Evolutionary conservation across 495 filamentous ascomycete species (phyloP), one percentile per base, ranked within the genome.

Genomic region (Filosporella fistucella): DNA sequence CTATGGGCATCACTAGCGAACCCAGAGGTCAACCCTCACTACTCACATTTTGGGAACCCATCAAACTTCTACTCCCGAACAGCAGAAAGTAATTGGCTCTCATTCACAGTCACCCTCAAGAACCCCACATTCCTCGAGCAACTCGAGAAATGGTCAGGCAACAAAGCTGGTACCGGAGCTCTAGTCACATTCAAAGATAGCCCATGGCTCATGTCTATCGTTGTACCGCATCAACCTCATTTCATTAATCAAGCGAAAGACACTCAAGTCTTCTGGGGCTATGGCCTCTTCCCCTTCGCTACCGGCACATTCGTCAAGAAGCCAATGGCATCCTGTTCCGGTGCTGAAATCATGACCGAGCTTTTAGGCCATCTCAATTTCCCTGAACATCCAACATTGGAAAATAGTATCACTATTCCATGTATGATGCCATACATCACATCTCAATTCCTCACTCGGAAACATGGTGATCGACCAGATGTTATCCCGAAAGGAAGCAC

Each of bases 101-200:
- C 63, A 3, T 70, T 71, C 57, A 71, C 68, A 1, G 56, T 66
- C 9, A 71, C 68, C 1, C 56, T 69, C 36, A 57, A 54, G n/a
- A 22, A 47, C 38, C 28, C 55, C 10, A 55, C 57, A 3, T 67
- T 72, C 42, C 40, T 66, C n/a, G 11, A 42, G 4, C 42, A 43
- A 11, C 57, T 64, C 41, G 47, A 57, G 13, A 52, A 56, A 3
- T 51, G 63, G 50, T 63, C 61, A 1, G 53, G 49, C 28, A 61
- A 67, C 43, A 51, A 58, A 34, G 52, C 65, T 8, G 68, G 64
- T 13, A 61, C 62, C 13, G 58, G 61, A 1, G 52, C 63, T 12
- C 52, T 69, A 1, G 51, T 72, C 18, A 63, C 63, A 7, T 49
- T 71, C 21, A 47, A 56, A 22, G 55, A 66, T 34, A 66, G 61